Percentiles rank a stretch among this genome's conserved stretches.
Conservation (phyloP, 306 rosid species). For the Prunus padus region DNA sequence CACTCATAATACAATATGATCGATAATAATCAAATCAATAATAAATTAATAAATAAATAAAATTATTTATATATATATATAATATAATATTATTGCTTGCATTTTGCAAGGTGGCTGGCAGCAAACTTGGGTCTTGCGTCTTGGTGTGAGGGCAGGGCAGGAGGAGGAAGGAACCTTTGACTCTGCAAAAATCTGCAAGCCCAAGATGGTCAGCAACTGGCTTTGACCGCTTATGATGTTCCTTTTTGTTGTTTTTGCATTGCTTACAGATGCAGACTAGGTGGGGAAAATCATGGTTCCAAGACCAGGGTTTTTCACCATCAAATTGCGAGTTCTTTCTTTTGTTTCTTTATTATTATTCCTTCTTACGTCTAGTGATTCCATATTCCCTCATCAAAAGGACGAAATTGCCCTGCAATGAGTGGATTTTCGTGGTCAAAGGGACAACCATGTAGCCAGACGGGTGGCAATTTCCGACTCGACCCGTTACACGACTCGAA, state of each 20-base stretch:
- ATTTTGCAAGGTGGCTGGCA: constrained; percentile 8
- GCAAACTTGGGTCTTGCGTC: constrained; percentile 58
- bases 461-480: too few species aligned
- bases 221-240: constrained; percentile 45
- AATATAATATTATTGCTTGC: neutral
- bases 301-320: constrained; percentile 37
- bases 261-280: constrained; percentile 51
- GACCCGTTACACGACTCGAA: too few species aligned
- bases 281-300: constrained; percentile 67
- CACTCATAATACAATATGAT: constrained; percentile 39
- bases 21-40: neutral
- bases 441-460: too few species aligned
- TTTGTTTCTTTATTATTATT: neutral
- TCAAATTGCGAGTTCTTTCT: constrained; percentile 24
- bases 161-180: constrained; percentile 44
- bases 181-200: constrained; percentile 44
- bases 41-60: neutral
- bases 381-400: too few species aligned
- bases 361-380: too few species aligned
- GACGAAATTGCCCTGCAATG: too few species aligned
- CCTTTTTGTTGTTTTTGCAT: constrained; percentile 5
- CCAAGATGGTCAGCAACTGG: constrained; percentile 63
- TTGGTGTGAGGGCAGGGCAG: constrained; percentile 32
- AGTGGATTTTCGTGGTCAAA: too few species aligned
- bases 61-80: neutral